Percentiles rank a stretch among this genome's conserved stretches.
phyloP scores from a whole-genome alignment of 164 flowering plant genomes.

The Santalum album region DNA sequence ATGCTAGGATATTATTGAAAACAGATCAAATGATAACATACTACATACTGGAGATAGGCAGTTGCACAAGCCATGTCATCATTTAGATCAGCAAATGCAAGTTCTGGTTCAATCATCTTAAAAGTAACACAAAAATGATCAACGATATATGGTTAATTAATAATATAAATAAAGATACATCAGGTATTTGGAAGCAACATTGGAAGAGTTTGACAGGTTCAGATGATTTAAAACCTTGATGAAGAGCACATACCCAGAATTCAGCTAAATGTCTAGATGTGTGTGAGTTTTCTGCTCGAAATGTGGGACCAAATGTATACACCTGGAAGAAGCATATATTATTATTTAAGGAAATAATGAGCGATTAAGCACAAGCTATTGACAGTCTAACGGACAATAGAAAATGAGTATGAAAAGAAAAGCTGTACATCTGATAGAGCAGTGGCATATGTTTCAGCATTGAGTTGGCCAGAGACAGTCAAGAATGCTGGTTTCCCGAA shows the following conservation, averaged over 20 bases:
- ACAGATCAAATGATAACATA: constrained; percentile 59
- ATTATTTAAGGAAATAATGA: background rate
- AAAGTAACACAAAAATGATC: constrained; percentile 6
- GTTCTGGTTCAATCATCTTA: constrained; percentile 99
- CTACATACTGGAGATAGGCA: constrained; percentile 99
- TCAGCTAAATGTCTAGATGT: constrained; percentile 97
- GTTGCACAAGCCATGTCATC: constrained; percentile 99
- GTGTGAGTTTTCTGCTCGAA: constrained; percentile 97
- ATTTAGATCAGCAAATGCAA: constrained; percentile 91
- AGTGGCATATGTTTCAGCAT: constrained; percentile 93
- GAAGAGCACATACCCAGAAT: constrained; percentile 65
- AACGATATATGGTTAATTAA: background rate
- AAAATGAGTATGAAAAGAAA: constrained; percentile 9
- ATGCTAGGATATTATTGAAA: constrained; percentile 2
- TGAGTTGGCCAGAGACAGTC: constrained; percentile 99
- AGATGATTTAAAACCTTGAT: background rate
- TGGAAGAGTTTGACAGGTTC: background rate
- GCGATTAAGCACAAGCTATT: background rate
- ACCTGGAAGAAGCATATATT: constrained; percentile 42
- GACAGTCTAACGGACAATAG: background rate
- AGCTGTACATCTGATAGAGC: constrained; percentile 84
- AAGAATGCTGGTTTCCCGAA: constrained; percentile 94
- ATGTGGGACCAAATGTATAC: constrained; percentile 98
- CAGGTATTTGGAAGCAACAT: background rate
- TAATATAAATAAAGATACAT: background rate